Conservation (phyloP, 176 grass and related monocot species). For the Oryza officinalis region DNA sequence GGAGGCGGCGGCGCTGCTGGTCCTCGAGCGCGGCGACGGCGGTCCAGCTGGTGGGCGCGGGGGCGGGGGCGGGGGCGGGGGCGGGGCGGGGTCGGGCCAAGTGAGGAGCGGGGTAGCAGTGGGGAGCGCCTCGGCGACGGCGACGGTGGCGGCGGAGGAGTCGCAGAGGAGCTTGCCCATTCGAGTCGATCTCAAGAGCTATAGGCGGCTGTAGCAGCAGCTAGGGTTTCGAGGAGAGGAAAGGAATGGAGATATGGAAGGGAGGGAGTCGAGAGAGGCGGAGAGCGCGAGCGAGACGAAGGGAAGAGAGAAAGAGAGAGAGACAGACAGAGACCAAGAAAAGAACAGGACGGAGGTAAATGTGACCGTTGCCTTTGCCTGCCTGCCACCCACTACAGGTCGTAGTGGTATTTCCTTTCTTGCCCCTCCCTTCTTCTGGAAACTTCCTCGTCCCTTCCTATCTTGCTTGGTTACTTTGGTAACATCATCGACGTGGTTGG, state of each 20-base stretch:
- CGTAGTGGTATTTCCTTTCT: neutral
- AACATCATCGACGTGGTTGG: neutral
- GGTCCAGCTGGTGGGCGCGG: slow-evolving; percentile 46
- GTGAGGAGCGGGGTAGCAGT: slow-evolving; percentile 49
- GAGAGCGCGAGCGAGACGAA: neutral
- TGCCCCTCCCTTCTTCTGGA: neutral
- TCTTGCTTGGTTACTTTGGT: neutral
- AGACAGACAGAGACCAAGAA: no score
- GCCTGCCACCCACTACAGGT: no score
- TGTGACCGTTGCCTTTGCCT: neutral
- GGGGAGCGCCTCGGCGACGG: slow-evolving; percentile 64
- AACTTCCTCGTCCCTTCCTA: neutral
- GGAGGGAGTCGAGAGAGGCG: neutral
- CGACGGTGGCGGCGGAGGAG: slow-evolving; percentile 60
- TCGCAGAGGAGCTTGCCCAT: slow-evolving; percentile 99
- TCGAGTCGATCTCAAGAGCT: neutral
- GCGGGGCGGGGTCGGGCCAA: slow-evolving; percentile 24
- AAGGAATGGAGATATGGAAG: neutral
- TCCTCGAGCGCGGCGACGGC: slow-evolving; percentile 75
- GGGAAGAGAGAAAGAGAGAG: no score
- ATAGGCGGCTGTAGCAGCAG: neutral
- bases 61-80: neutral
- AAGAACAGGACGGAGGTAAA: neutral
- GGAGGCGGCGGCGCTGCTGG: slow-evolving; percentile 79
- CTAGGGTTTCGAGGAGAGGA: slow-evolving; percentile 54